These are phyloP conservation scores for Phylloporus sp. DNA, from an alignment of 768 basidiomycete species.

Conservation along the genomic window DNA sequence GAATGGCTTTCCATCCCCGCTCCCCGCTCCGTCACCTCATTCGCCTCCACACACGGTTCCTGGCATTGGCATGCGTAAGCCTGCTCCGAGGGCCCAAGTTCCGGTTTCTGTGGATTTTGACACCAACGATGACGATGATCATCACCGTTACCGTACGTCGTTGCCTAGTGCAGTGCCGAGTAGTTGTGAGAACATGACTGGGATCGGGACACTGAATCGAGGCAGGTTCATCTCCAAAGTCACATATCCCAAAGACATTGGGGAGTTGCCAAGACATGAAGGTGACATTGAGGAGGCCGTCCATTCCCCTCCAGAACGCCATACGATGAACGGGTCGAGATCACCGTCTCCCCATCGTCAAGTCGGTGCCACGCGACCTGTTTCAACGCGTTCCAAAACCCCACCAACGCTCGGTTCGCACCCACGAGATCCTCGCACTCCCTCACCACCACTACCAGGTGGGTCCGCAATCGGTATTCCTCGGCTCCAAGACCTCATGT, in stretches of 20 bases:
- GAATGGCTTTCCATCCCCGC: slow-evolving; percentile 18
- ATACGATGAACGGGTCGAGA: slow-evolving; percentile 13
- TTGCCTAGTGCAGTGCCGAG: slow-evolving; percentile 54
- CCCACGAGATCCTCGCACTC: slow-evolving; percentile 23
- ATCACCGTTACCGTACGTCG: slow-evolving; percentile 36
- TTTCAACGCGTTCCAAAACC: slow-evolving; percentile 37
- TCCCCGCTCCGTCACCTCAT: slow-evolving; percentile 15
- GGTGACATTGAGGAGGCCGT: slow-evolving; percentile 16
- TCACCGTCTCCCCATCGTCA: slow-evolving; percentile 25
- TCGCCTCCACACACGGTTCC: slow-evolving; percentile 24
- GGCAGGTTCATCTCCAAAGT: slow-evolving; percentile 23
- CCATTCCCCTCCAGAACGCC: slow-evolving; percentile 17
- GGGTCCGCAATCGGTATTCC: slow-evolving; percentile 11
- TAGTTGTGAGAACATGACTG: slow-evolving; percentile 61
- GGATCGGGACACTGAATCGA: slow-evolving; percentile 45
- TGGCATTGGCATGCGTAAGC: slow-evolving; percentile 52
- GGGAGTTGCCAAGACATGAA: slow-evolving; percentile 9
- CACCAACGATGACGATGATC: slow-evolving; percentile 32
- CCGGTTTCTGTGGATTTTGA: slow-evolving; percentile 54
- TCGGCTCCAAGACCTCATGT: slow-evolving; percentile 19
- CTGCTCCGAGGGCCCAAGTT: slow-evolving; percentile 58
- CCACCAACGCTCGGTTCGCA: slow-evolving; percentile 37
- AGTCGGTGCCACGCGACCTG: slow-evolving; percentile 30
- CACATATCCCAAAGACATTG: slow-evolving; percentile 7
- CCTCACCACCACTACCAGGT: slow-evolving; percentile 19